phyloP scores from a whole-genome alignment of 805 yeast genomes.

The Candida loeiensis region DNA sequence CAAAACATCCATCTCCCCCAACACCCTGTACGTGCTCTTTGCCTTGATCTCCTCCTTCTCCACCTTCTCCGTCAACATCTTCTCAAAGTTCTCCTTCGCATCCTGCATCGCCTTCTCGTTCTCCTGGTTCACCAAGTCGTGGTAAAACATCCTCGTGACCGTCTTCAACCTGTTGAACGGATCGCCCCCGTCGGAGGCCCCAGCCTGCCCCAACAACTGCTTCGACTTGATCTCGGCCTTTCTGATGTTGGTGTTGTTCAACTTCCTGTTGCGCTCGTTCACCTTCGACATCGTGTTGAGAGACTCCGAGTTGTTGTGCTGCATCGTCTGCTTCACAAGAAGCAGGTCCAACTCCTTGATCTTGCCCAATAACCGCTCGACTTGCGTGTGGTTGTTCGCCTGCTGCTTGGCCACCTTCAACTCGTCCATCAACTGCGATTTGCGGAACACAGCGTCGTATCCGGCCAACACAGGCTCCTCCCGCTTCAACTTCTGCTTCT shows the following conservation, averaged over 20 bases:
- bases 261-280: conserved; percentile 79
- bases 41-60: conserved; percentile 45
- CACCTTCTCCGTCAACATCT: conserved; percentile 37
- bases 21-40: conserved; percentile 51
- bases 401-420: conserved; percentile 67
- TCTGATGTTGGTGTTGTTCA: conserved; percentile 73
- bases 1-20: conserved; percentile 56
- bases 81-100: conserved; percentile 45
- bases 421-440: conserved; percentile 68
- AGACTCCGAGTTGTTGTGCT: conserved; percentile 33
- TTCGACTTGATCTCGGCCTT: conserved; percentile 67
- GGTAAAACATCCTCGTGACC: conserved; percentile 77
- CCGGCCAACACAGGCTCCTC: conserved; percentile 22
- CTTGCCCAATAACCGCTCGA: conserved; percentile 29
- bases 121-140: conserved; percentile 51
- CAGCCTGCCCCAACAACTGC: conserved; percentile 10
- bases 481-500: conserved; percentile 56
- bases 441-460: conserved; percentile 67
- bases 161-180: conserved; percentile 92
- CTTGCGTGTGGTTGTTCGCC: conserved; percentile 38
- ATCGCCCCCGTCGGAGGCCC: conserved; percentile 51
- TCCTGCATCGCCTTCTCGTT: conserved; percentile 57
- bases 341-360: conserved; percentile 45
- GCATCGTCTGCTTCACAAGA: conserved; percentile 38
- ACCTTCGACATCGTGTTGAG: conserved; percentile 61